Conservation (phyloP, 2,329 filamentous ascomycete species). For the Rasamsonia emersonii region DNA sequence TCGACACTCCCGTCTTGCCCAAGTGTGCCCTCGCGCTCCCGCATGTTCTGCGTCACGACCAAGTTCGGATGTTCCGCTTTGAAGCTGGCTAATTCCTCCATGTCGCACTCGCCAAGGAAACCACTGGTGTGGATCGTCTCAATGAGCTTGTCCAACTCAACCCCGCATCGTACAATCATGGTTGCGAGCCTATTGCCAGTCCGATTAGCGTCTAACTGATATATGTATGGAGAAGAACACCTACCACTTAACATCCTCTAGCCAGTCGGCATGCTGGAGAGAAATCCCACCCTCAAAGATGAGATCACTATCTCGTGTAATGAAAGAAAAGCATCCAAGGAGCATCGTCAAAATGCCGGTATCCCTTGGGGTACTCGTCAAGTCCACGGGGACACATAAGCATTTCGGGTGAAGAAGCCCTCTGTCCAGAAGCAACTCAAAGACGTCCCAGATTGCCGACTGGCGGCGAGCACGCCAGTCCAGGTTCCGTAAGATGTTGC, state of each 20-base stretch:
- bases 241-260: conserved; percentile 1
- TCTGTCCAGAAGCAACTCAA: conserved; percentile 1
- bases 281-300: neutral
- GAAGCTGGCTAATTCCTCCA: neutral
- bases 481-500: neutral
- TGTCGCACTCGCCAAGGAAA: neutral
- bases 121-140: conserved; percentile 1
- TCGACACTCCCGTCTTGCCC: neutral
- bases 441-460: conserved; percentile 2
- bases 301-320: neutral
- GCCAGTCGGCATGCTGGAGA: neutral
- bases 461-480: conserved; percentile 1
- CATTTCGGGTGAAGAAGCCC: conserved; percentile 1
- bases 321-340: conserved; percentile 1
- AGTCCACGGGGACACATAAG: neutral
- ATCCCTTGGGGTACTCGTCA: neutral
- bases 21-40: neutral
- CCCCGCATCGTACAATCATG: conserved; percentile 1
- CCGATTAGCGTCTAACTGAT: no score
- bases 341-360: neutral
- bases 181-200: conserved; percentile 1
- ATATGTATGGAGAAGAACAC: neutral
- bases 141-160: neutral
- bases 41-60: neutral
- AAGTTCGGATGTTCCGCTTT: neutral